phyloP scores from a whole-genome alignment of 208 protist genomes.

The Trypanosoma grayi region DNA sequence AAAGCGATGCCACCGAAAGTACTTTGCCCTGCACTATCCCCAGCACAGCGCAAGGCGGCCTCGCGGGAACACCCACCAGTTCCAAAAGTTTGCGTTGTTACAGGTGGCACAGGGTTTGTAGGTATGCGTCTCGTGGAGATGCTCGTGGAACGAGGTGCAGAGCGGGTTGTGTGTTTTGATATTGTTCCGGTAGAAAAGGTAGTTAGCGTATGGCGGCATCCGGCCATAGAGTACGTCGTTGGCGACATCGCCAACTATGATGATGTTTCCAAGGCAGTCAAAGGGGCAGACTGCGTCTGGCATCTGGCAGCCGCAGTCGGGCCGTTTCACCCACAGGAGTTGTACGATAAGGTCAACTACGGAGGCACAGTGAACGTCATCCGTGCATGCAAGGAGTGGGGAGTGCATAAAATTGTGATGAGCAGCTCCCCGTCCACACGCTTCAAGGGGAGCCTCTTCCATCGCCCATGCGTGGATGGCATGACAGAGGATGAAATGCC shows the following conservation, averaged over 20 bases:
- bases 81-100: slow-evolving; percentile 89
- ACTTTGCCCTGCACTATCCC: slow-evolving; percentile 68
- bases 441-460: slow-evolving; percentile 88
- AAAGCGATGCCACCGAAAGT: slow-evolving; percentile 20
- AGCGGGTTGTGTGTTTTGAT: slow-evolving; percentile 89
- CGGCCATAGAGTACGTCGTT: slow-evolving; percentile 86
- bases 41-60: slow-evolving; percentile 57
- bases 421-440: slow-evolving; percentile 93
- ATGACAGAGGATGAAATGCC: slow-evolving; percentile 91
- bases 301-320: slow-evolving; percentile 94
- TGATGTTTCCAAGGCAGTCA: slow-evolving; percentile 67
- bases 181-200: slow-evolving; percentile 84
- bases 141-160: slow-evolving; percentile 93
- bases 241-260: slow-evolving; percentile 89
- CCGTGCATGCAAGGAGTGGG: slow-evolving; percentile 85
- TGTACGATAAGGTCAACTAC: slow-evolving; percentile 93
- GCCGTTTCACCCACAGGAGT: slow-evolving; percentile 87
- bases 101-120: slow-evolving; percentile 95
- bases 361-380: slow-evolving; percentile 93
- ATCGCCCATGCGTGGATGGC: slow-evolving; percentile 90
- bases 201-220: slow-evolving; percentile 72
- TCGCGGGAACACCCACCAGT: slow-evolving; percentile 56
- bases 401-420: slow-evolving; percentile 92
- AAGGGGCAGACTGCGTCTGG: slow-evolving; percentile 93
- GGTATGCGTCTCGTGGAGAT: slow-evolving; percentile 95